These are phyloP conservation scores for Saccharomycopsis microspora DNA, from an alignment of 805 yeast genomes.

Conservation along the genomic window DNA sequence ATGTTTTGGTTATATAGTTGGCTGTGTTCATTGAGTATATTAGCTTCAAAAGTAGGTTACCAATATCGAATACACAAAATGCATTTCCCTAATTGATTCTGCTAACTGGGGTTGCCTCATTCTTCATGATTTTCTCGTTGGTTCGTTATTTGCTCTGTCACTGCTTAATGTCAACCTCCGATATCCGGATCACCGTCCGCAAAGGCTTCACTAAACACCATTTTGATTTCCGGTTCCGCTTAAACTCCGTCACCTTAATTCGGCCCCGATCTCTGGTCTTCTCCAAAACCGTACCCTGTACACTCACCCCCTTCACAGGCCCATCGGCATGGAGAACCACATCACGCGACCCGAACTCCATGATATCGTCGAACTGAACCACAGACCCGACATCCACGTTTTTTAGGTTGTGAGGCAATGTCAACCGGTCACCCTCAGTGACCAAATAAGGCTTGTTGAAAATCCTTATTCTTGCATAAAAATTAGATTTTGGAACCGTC, in stretches of 20 bases:
- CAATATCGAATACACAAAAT: no score
- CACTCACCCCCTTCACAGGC: slow-evolving; percentile 26
- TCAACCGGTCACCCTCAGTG: slow-evolving; percentile 80
- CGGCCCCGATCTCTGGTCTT: slow-evolving; percentile 74
- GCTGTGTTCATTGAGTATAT: no score
- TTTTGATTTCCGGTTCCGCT: slow-evolving; percentile 68
- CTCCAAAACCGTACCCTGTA: slow-evolving; percentile 76
- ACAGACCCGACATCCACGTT: slow-evolving; percentile 76
- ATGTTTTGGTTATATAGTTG: no score
- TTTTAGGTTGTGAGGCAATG: slow-evolving; percentile 68
- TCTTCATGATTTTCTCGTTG: neutral
- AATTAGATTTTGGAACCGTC: slow-evolving; percentile 45
- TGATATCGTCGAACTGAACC: slow-evolving; percentile 62
- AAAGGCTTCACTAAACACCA: slow-evolving; percentile 57
- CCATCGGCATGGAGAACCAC: slow-evolving; percentile 36
- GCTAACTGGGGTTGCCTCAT: no score
- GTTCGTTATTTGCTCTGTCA: slow-evolving; percentile 10
- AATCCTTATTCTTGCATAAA: slow-evolving; percentile 75
- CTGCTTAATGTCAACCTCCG: slow-evolving; percentile 46
- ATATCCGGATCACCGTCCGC: slow-evolving; percentile 67
- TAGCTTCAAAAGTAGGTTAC: no score
- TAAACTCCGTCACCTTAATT: slow-evolving; percentile 61
- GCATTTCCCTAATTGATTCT: no score
- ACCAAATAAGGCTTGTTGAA: slow-evolving; percentile 82
- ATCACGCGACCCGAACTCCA: slow-evolving; percentile 77